These are phyloP conservation scores for Magnaporthiopsis incrustans DNA, from an alignment of 2,329 filamentous ascomycete genomes.

Conservation along the genomic window DNA sequence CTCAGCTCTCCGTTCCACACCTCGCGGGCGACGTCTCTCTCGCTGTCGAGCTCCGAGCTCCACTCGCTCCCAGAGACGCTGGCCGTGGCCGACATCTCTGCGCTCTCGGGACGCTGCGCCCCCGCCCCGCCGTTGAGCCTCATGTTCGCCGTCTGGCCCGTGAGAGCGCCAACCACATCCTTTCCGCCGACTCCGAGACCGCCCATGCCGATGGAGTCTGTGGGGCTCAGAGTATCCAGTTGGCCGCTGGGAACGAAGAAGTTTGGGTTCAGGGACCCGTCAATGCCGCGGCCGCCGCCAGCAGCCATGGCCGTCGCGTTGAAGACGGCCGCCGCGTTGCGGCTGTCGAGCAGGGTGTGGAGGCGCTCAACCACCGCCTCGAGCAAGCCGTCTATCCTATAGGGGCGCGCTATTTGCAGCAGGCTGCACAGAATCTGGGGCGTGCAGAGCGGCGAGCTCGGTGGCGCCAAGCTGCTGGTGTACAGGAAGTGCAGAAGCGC, in stretches of 20 bases:
- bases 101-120: slow-evolving; percentile 31
- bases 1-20: slow-evolving; percentile 77
- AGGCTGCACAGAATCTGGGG: slow-evolving; percentile 94
- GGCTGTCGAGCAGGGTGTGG: slow-evolving; percentile 80
- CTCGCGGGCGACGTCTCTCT: slow-evolving; percentile 44
- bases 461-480: slow-evolving; percentile 76
- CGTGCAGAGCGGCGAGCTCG: slow-evolving; percentile 72
- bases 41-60: slow-evolving; percentile 44
- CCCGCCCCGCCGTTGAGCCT: slow-evolving; percentile 33
- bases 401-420: slow-evolving; percentile 85
- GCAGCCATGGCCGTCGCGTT: slow-evolving; percentile 98
- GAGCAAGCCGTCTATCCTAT: slow-evolving; percentile 84
- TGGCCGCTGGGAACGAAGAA: slow-evolving; percentile 46
- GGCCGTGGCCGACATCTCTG: slow-evolving; percentile 40
- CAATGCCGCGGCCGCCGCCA: slow-evolving; percentile 78
- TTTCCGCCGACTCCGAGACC: too few relatives aligned
- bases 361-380: slow-evolving; percentile 89
- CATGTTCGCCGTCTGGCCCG: slow-evolving; percentile 30
- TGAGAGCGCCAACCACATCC: slow-evolving; percentile 21
- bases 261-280: slow-evolving; percentile 56
- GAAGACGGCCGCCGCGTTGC: slow-evolving; percentile 94
- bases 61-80: slow-evolving; percentile 48
- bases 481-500: slow-evolving; percentile 90
- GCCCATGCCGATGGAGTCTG: slow-evolving; percentile 6
- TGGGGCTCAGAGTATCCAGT: slow-evolving; percentile 30